Evolutionary conservation across 2,329 filamentous ascomycete genomes (phyloP).

Genomic region (Aspergillus quadrilineatus): DNA sequence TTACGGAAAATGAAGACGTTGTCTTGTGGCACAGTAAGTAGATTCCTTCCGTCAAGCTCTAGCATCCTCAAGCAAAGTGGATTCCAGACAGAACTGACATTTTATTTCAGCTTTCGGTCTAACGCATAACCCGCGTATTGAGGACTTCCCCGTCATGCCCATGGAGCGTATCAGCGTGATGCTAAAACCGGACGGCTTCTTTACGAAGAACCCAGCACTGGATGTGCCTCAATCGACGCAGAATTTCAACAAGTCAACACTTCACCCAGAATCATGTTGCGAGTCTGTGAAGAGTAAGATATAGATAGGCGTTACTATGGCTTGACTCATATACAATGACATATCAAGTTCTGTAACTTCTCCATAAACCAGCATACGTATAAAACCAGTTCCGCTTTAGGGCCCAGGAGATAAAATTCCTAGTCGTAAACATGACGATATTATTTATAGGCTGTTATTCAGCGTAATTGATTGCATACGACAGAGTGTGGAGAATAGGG

Average conservation of each 20-base stretch:
- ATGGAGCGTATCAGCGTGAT: constrained; percentile 54
- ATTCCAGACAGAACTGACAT: neutral
- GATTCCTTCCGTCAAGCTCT: constrained; percentile 32
- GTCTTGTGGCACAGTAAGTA: constrained; percentile 42
- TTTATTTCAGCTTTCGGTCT: constrained; percentile 48
- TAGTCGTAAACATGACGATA: too few species aligned
- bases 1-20: constrained; percentile 49
- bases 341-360: neutral
- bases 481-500: too few species aligned
- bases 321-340: neutral
- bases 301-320: neutral
- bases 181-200: constrained; percentile 54
- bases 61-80: neutral
- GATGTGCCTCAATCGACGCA: constrained; percentile 47
- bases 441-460: too few species aligned
- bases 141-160: constrained; percentile 70
- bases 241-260: constrained; percentile 43
- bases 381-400: too few species aligned
- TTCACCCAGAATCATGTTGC: constrained; percentile 27
- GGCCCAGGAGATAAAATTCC: too few species aligned
- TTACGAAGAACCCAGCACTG: constrained; percentile 52
- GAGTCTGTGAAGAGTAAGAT: constrained; percentile 33
- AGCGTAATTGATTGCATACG: too few species aligned
- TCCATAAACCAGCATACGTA: too few species aligned
- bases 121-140: constrained; percentile 63